Percentiles rank a stretch among this genome's conserved stretches.
Evolutionary conservation across 2,329 filamentous ascomycete species (phyloP).

Genomic region (Fusarium paranaense): DNA sequence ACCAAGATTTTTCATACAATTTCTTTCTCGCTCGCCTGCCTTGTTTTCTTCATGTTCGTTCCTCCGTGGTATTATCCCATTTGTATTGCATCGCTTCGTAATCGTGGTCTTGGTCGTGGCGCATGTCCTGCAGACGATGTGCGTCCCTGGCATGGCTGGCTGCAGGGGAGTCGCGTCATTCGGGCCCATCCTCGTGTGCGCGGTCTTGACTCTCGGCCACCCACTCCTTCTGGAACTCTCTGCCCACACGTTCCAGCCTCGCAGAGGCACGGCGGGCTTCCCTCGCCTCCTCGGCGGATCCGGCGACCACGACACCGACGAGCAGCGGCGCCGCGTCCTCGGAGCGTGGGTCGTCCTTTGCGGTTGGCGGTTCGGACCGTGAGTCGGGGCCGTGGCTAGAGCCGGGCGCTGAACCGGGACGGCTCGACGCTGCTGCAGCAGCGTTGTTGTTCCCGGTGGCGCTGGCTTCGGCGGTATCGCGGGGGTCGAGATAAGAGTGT

Average conservation of each 20-base stretch:
- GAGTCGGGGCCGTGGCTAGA: constrained; percentile 28
- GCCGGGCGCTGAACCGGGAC: constrained; percentile 29
- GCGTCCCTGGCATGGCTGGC: background rate
- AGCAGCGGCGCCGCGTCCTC: constrained; percentile 62
- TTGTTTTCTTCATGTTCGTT: constrained; percentile 8
- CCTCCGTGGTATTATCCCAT: constrained; percentile 31
- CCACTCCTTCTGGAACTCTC: constrained; percentile 68
- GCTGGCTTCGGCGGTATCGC: constrained; percentile 37
- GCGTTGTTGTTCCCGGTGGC: constrained; percentile 18
- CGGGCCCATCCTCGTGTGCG: constrained; percentile 39
- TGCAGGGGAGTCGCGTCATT: constrained; percentile 31
- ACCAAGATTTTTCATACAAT: constrained; percentile 9
- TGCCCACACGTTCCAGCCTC: constrained; percentile 65
- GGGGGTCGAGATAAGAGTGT: constrained; percentile 60
- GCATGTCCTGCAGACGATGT: constrained; percentile 2
- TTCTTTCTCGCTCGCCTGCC: background rate
- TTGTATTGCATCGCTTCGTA: constrained; percentile 41
- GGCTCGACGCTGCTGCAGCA: constrained; percentile 4
- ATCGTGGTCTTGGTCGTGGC: constrained; percentile 35
- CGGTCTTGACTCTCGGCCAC: constrained; percentile 45
- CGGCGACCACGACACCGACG: constrained; percentile 66
- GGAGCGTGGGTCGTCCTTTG: constrained; percentile 36
- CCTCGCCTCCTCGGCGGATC: constrained; percentile 57
- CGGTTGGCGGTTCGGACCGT: constrained; percentile 22
- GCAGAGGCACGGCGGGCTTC: constrained; percentile 66